Conservation (phyloP, 2,329 filamentous ascomycete species). For the Fusarium sp. region DNA sequence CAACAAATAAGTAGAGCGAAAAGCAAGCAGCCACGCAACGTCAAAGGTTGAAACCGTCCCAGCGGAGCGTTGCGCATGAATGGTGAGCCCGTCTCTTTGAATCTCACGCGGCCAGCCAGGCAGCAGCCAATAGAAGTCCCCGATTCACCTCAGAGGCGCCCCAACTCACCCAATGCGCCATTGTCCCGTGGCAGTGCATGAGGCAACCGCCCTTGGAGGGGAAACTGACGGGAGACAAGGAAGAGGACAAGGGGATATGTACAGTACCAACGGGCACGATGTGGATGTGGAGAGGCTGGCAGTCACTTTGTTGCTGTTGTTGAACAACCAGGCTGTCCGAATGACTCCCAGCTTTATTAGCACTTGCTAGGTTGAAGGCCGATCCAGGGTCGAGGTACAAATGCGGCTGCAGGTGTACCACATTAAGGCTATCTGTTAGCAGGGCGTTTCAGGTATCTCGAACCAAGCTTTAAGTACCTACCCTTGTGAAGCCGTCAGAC, state of each 20-base stretch:
- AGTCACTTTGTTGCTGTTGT: conserved; percentile 8
- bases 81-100: conserved; percentile 8
- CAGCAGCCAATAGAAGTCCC: conserved; percentile 25
- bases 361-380: not conserved
- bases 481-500: conserved; percentile 10
- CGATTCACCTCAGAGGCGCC: not conserved
- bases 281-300: conserved; percentile 15
- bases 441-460: conserved; percentile 5
- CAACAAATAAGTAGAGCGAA: not conserved
- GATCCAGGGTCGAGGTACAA: conserved; percentile 14
- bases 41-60: conserved; percentile 19
- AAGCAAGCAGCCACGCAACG: conserved; percentile 18
- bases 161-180: conserved; percentile 37
- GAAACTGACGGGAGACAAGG: conserved; percentile 16
- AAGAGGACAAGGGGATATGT: conserved; percentile 2
- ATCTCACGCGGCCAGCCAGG: conserved; percentile 27
- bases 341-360: conserved; percentile 21
- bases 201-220: conserved; percentile 40
- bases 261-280: conserved; percentile 3
- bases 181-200: conserved; percentile 48
- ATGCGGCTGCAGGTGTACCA: conserved; percentile 9
- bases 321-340: conserved; percentile 5
- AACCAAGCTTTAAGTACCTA: conserved; percentile 20
- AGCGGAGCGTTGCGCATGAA: conserved; percentile 1
- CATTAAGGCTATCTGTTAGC: not conserved